Evolutionary conservation across 2,329 filamentous ascomycete species (phyloP).

Genomic region (Epichloe sibirici): DNA sequence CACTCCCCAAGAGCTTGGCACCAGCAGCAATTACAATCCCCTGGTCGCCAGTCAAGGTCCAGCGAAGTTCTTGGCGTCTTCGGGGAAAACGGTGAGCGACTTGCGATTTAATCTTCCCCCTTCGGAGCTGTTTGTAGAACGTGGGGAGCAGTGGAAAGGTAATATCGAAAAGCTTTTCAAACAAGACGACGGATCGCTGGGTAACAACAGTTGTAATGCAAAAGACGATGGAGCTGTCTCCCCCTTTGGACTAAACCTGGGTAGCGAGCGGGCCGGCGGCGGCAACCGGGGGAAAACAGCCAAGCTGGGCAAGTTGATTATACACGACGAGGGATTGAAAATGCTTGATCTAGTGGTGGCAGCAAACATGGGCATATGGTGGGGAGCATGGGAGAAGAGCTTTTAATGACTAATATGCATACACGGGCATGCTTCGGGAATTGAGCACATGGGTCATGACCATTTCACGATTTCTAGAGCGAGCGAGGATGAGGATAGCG

Average conservation of each 20-base stretch:
- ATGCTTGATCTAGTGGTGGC: conserved; percentile 92
- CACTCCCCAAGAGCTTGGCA: conserved; percentile 36
- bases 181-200: conserved; percentile 14
- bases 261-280: conserved; percentile 73
- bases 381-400: conserved; percentile 66
- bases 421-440: not conserved
- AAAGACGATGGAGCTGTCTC: conserved; percentile 25
- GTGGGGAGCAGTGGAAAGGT: conserved; percentile 26
- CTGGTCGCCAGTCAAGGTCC: conserved; percentile 25
- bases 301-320: conserved; percentile 86
- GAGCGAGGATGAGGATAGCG: not conserved
- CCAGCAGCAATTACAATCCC: conserved; percentile 26
- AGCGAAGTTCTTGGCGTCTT: not conserved
- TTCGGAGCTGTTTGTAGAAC: conserved; percentile 32
- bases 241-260: conserved; percentile 59
- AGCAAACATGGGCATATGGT: conserved; percentile 87
- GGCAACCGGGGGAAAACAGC: conserved; percentile 74
- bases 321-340: conserved; percentile 81
- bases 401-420: conserved; percentile 15
- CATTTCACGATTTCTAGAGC: not conserved
- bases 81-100: conserved; percentile 50
- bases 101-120: conserved; percentile 79
- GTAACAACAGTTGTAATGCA: conserved; percentile 23
- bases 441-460: too few species aligned
- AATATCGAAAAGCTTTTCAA: conserved; percentile 31